Percentiles rank a stretch among this genome's conserved stretches.
These are phyloP conservation scores for Fusarium cicatricum DNA, from an alignment of 2,329 filamentous ascomycete genomes.

Conservation along the genomic window DNA sequence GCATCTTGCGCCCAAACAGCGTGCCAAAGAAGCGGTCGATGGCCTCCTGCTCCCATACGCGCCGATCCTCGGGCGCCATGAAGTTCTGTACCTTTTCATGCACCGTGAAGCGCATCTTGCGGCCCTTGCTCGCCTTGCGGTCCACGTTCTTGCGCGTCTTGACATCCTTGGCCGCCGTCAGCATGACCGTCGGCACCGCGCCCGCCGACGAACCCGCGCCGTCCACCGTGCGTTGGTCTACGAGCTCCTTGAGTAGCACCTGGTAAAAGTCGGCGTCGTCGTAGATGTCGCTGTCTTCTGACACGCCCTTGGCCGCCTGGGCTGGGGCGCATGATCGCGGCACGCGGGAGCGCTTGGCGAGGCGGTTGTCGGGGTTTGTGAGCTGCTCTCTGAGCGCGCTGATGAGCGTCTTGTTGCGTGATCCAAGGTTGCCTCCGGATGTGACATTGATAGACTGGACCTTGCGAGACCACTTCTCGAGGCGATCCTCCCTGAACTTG, in stretches of 20 bases:
- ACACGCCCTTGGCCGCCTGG: conserved; percentile 66
- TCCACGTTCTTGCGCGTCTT: conserved; percentile 88
- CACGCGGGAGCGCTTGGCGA: conserved; percentile 73
- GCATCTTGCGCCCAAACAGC: conserved; percentile 74
- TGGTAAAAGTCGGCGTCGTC: conserved; percentile 97
- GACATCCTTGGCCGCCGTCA: conserved; percentile 75
- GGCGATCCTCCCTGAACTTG: conserved; percentile 71
- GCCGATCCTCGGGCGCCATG: conserved; percentile 89
- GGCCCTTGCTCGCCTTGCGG: conserved; percentile 92
- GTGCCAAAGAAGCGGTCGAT: conserved; percentile 81
- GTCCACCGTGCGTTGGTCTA: conserved; percentile 85
- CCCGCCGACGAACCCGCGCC: conserved; percentile 58
- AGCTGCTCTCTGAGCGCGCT: conserved; percentile 75
- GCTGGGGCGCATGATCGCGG: conserved; percentile 80
- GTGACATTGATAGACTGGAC: conserved; percentile 57
- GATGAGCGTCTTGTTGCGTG: conserved; percentile 59
- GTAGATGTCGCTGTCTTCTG: conserved; percentile 73
- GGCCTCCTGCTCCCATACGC: conserved; percentile 81
- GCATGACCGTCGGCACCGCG: conserved; percentile 63
- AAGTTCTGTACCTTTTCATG: conserved; percentile 99
- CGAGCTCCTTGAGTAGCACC: conserved; percentile 87
- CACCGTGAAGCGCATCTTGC: conserved; percentile 92
- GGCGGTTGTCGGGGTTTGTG: conserved; percentile 65
- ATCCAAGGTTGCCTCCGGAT: conserved; percentile 38
- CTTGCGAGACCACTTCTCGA: conserved; percentile 93